A percentile compares a stretch with the other conserved stretches of the same genome.
Evolutionary conservation across 208 protist genomes (phyloP).

Genomic region (Endotrypanum monterogeii): DNA sequence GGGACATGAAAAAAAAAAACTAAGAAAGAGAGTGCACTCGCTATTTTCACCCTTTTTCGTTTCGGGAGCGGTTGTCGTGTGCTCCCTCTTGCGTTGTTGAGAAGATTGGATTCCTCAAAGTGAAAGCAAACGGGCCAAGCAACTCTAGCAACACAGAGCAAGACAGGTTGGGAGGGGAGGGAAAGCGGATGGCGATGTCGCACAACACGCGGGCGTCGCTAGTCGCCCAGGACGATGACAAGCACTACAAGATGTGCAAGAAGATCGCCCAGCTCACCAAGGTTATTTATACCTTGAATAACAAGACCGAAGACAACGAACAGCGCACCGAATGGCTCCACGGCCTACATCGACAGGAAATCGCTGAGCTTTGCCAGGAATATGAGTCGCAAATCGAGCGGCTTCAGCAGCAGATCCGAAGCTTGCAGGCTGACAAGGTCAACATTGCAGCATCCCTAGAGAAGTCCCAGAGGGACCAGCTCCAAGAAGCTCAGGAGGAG

Average conservation of each 20-base stretch:
- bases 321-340: slow-evolving; percentile 69
- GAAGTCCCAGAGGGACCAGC: slow-evolving; percentile 26
- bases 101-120: too few relatives aligned
- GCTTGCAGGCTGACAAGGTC: slow-evolving; percentile 31
- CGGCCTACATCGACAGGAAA: slow-evolving; percentile 79
- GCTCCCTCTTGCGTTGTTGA: too few relatives aligned
- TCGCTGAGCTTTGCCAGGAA: slow-evolving; percentile 78
- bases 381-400: slow-evolving; percentile 61
- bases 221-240: slow-evolving; percentile 56
- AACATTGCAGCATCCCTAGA: slow-evolving; percentile 29
- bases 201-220: background rate
- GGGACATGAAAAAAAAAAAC: too few relatives aligned
- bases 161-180: too few relatives aligned
- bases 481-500: slow-evolving; percentile 42
- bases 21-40: too few relatives aligned
- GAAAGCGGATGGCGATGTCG: background rate
- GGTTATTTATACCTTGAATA: slow-evolving; percentile 97
- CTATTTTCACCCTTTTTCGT: too few relatives aligned
- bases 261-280: slow-evolving; percentile 98
- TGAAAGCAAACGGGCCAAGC: too few relatives aligned
- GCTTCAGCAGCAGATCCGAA: slow-evolving; percentile 21
- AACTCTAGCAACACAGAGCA: too few relatives aligned
- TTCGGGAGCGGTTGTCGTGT: too few relatives aligned
- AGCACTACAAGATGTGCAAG: slow-evolving; percentile 95
- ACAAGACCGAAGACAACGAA: slow-evolving; percentile 94